A percentile compares a stretch with the other conserved stretches of the same genome.
These are phyloP conservation scores for Arabidopsis arenosa DNA, from an alignment of 345 rosid species.

Conservation along the genomic window DNA sequence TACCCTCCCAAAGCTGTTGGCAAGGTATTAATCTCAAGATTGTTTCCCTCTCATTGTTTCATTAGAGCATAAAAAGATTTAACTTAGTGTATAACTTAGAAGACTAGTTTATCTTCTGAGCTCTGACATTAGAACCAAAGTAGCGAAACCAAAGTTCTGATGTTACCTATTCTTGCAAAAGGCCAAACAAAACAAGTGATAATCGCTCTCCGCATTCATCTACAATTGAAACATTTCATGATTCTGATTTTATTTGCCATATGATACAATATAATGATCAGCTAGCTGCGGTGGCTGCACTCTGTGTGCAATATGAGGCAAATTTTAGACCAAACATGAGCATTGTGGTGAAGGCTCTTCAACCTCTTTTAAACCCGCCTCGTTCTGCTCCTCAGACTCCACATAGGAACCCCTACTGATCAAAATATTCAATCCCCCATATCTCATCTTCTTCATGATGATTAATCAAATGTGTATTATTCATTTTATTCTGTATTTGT, in stretches of 20 bases:
- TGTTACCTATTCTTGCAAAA: not conserved
- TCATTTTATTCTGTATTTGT: constrained; percentile 5
- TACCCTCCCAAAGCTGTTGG: constrained; percentile 81
- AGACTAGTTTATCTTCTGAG: not conserved
- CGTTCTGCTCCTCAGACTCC: constrained; percentile 46
- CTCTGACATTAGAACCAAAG: constrained; percentile 6
- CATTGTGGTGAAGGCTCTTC: constrained; percentile 81
- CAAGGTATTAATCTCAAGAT: constrained; percentile 51
- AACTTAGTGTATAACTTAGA: not conserved
- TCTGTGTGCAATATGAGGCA: constrained; percentile 79
- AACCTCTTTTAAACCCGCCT: constrained; percentile 57
- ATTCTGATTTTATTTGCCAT: constrained; percentile 10
- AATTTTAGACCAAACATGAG: constrained; percentile 84
- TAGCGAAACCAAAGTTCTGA: not conserved
- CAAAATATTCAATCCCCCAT: not conserved
- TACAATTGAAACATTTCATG: not conserved
- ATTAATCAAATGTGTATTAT: constrained; percentile 25
- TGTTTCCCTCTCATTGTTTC: constrained; percentile 20
- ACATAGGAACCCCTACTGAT: constrained; percentile 38
- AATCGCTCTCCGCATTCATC: not conserved
- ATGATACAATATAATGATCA: constrained; percentile 43
- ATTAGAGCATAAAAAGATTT: not conserved
- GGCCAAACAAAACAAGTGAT: not conserved
- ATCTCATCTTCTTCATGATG: constrained; percentile 11
- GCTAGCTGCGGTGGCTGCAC: constrained; percentile 82